Percentiles rank a stretch among this genome's conserved stretches.
Conservation (phyloP, 148 eudicot species). For the Hydrangea macrophylla region DNA sequence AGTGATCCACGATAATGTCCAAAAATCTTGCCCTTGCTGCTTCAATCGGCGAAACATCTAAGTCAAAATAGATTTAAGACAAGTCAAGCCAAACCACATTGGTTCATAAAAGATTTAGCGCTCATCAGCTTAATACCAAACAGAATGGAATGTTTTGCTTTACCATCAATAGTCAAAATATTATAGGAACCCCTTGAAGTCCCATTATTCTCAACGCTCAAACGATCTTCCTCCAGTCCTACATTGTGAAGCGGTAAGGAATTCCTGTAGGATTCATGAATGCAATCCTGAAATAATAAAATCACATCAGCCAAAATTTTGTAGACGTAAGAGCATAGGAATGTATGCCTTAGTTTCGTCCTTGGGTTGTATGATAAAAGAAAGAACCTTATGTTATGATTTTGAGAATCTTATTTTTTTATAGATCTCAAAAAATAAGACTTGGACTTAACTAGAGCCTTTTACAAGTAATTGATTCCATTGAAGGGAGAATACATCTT, state of each 20-base stretch:
- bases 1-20: constrained; percentile 63
- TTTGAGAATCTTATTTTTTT: too few species aligned
- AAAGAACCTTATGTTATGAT: too few species aligned
- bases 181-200: constrained; percentile 37
- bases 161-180: constrained; percentile 48
- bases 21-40: constrained; percentile 62
- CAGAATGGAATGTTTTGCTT: background rate
- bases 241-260: constrained; percentile 39
- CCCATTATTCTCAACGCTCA: constrained; percentile 60
- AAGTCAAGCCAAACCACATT: constrained; percentile 6
- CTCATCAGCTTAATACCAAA: background rate
- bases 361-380: too few species aligned
- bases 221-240: constrained; percentile 54
- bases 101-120: constrained; percentile 1
- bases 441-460: too few species aligned
- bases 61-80: background rate
- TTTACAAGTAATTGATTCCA: too few species aligned
- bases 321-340: too few species aligned
- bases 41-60: constrained; percentile 72
- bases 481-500: too few species aligned
- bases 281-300: constrained; percentile 44
- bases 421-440: too few species aligned
- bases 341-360: too few species aligned
- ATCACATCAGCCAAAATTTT: background rate
- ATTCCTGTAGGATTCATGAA: constrained; percentile 50